Evolutionary conservation across 2,329 filamentous ascomycete genomes (phyloP).

Genomic region (Bipolaris oryzae): DNA sequence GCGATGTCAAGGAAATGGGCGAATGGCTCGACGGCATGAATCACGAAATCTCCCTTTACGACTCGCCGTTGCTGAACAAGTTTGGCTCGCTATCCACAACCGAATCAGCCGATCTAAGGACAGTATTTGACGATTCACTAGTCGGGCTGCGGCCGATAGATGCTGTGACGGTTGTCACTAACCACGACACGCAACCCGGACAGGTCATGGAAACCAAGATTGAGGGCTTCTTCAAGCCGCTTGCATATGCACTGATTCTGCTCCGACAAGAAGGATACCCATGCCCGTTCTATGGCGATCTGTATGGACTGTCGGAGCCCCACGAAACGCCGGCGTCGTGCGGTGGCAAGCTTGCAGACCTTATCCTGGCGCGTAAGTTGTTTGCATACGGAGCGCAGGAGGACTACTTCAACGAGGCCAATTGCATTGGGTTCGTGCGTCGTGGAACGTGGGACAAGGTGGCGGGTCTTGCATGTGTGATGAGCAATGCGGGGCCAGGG

Average conservation of each 20-base stretch:
- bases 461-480: conserved; percentile 56
- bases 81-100: conserved; percentile 66
- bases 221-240: conserved; percentile 70
- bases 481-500: conserved; percentile 54
- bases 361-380: conserved; percentile 67
- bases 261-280: conserved; percentile 67
- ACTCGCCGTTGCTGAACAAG: conserved; percentile 71
- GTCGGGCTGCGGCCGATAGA: conserved; percentile 60
- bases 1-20: conserved; percentile 61
- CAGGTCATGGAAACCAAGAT: conserved; percentile 69
- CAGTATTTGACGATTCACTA: conserved; percentile 66
- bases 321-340: conserved; percentile 60
- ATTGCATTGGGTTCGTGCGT: conserved; percentile 67
- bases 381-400: conserved; percentile 70
- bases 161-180: conserved; percentile 72
- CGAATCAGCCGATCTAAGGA: conserved; percentile 65
- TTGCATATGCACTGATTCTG: conserved; percentile 75
- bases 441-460: conserved; percentile 59
- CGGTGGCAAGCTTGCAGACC: conserved; percentile 61
- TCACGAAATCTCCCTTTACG: conserved; percentile 64
- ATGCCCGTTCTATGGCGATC: conserved; percentile 73
- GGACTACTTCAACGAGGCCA: conserved; percentile 66
- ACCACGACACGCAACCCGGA: conserved; percentile 72
- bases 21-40: conserved; percentile 65
- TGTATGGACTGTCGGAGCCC: conserved; percentile 68